These are phyloP conservation scores for Exophiala oligosperma DNA, from an alignment of 2,329 filamentous ascomycete species.

Conservation along the genomic window DNA sequence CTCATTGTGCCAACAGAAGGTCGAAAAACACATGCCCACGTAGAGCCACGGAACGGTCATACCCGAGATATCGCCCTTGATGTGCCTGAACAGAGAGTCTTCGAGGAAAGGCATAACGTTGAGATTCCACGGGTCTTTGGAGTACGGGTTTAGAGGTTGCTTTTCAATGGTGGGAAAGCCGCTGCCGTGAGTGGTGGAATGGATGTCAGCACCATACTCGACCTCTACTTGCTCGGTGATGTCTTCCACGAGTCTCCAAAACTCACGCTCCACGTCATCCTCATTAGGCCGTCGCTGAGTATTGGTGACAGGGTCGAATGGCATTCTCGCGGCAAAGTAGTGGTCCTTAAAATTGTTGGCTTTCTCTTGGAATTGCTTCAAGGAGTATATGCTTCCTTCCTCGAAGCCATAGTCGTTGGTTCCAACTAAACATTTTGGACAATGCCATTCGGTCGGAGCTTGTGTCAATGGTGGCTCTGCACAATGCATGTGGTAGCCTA, in stretches of 20 bases:
- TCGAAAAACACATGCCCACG: constrained; percentile 99
- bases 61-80: constrained; percentile 96
- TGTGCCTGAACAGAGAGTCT: constrained; percentile 92
- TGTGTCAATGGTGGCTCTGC: constrained; percentile 80
- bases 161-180: constrained; percentile 94
- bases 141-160: constrained; percentile 82
- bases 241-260: constrained; percentile 93
- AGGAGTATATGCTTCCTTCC: constrained; percentile 91
- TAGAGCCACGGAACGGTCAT: constrained; percentile 99
- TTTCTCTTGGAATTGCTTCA: constrained; percentile 94
- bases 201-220: constrained; percentile 96
- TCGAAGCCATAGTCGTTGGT: constrained; percentile 97
- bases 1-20: constrained; percentile 99
- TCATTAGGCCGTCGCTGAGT: constrained; percentile 81
- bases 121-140: constrained; percentile 91
- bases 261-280: constrained; percentile 93
- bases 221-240: constrained; percentile 95
- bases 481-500: constrained; percentile 82
- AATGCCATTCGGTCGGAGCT: constrained; percentile 93
- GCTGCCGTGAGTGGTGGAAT: constrained; percentile 95
- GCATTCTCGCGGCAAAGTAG: constrained; percentile 90
- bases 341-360: constrained; percentile 91
- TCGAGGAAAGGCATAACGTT: constrained; percentile 87
- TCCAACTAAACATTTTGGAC: constrained; percentile 88
- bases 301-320: constrained; percentile 80